Evolutionary conservation across 225 moss, liverwort and hornwort genomes (phyloP).

Genomic region (Pseudoscleropodium purum): DNA sequence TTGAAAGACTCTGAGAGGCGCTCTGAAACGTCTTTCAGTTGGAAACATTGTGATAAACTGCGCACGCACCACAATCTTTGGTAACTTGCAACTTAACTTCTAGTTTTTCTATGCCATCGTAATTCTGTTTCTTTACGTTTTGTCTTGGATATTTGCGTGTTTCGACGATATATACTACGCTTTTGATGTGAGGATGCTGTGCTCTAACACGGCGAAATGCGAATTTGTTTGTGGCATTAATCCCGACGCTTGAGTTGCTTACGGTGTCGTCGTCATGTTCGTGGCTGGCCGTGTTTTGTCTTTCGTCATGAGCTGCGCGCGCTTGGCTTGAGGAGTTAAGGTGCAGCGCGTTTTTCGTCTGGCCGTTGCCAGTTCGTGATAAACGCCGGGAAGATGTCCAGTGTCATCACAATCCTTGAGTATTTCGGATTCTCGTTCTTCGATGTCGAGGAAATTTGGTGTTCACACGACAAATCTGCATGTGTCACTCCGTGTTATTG

Average conservation of each 20-base stretch:
- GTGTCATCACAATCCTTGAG: not conserved
- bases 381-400: not conserved
- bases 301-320: not conserved
- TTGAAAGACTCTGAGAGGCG: not conserved
- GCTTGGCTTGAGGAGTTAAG: not conserved
- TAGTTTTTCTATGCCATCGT: not conserved
- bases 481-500: not conserved
- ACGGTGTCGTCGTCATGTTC: not conserved
- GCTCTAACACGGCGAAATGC: not conserved
- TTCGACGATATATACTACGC: not conserved
- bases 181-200: not conserved
- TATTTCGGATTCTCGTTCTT: not conserved
- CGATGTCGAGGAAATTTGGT: not conserved
- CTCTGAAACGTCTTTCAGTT: not conserved
- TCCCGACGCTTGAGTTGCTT: not conserved
- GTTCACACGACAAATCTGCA: not conserved
- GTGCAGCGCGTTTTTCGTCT: not conserved
- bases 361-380: not conserved
- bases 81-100: not conserved
- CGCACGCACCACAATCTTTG: not conserved
- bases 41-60: no score
- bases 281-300: not conserved
- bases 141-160: not conserved
- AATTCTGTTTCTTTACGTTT: not conserved
- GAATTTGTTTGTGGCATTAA: not conserved